Evolutionary conservation across 768 basidiomycete genomes (phyloP).

Genomic region (Mrakia gelida): DNA sequence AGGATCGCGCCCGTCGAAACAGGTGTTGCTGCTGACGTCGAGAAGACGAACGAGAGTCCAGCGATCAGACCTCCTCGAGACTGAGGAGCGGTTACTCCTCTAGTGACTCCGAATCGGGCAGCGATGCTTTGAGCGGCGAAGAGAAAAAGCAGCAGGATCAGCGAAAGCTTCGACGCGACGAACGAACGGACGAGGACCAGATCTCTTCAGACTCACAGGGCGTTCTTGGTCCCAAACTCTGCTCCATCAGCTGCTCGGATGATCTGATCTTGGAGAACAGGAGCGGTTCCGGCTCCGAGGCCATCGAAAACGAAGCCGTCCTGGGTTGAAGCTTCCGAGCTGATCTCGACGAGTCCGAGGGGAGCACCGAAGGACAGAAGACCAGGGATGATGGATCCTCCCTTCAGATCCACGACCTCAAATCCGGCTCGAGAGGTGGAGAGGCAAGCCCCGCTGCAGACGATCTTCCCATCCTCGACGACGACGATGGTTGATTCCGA

Average conservation of each 20-base stretch:
- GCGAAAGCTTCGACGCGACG: conserved; percentile 34
- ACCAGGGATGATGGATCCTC: conserved; percentile 59
- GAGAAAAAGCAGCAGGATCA: background rate
- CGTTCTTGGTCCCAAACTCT: conserved; percentile 62
- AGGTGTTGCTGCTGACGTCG: conserved; percentile 56
- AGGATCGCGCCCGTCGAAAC: conserved; percentile 62
- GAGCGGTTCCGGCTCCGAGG: background rate
- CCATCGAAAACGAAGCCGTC: conserved; percentile 51
- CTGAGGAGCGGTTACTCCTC: conserved; percentile 60
- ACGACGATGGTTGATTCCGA: conserved; percentile 49
- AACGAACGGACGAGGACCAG: too few relatives aligned
- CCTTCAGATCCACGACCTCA: conserved; percentile 58
- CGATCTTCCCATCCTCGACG: conserved; percentile 54
- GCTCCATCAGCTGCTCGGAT: conserved; percentile 69
- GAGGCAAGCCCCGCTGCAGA: conserved; percentile 50
- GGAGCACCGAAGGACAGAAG: conserved; percentile 63
- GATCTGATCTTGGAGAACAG: conserved; percentile 37
- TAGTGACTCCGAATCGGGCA: conserved; percentile 69
- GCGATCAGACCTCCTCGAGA: conserved; percentile 51
- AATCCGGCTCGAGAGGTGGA: conserved; percentile 35
- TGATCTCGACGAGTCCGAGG: conserved; percentile 68
- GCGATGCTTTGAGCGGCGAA: conserved; percentile 58
- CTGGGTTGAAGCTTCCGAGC: conserved; percentile 58
- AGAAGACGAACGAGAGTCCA: conserved; percentile 63
- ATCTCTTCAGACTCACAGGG: conserved; percentile 64